Evolutionary conservation across 768 basidiomycete species (phyloP).

Genomic region (Xerocomellus chrysenteron): DNA sequence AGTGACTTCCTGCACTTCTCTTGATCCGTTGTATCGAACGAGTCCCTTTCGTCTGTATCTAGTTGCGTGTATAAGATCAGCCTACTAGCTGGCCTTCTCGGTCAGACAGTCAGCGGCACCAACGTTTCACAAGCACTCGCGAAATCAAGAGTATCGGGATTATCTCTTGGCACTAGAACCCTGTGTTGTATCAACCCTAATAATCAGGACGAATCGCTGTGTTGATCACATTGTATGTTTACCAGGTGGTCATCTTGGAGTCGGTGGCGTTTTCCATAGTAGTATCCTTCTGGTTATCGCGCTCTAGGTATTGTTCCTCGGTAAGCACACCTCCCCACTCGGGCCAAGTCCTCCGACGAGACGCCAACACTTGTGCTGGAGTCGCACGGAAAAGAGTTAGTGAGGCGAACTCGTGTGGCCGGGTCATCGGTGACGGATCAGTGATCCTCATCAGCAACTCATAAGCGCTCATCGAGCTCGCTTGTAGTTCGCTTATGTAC

Average conservation of each 20-base stretch:
- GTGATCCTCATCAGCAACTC: too few species aligned
- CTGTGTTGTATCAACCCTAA: constrained; percentile 20
- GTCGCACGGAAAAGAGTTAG: constrained; percentile 48
- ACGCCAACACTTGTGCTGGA: constrained; percentile 41
- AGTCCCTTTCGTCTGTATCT: constrained; percentile 34
- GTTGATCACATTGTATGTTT: constrained; percentile 1
- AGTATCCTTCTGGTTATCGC: constrained; percentile 32
- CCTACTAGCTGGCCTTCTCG: not conserved
- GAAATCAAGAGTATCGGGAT: constrained; percentile 36
- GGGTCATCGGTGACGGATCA: not conserved
- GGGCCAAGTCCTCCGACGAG: constrained; percentile 37
- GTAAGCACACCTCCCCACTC: constrained; percentile 46
- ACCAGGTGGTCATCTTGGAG: constrained; percentile 53
- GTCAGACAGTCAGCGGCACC: not conserved
- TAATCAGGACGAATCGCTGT: not conserved
- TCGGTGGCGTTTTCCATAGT: constrained; percentile 42
- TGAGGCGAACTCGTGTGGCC: not conserved
- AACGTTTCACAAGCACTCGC: constrained; percentile 2
- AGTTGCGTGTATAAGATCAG: not conserved
- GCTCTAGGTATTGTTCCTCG: constrained; percentile 43
- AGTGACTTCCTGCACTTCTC: constrained; percentile 31
- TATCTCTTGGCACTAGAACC: constrained; percentile 54
- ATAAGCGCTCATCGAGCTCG: too few species aligned
- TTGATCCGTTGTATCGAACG: constrained; percentile 22
- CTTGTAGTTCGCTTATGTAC: too few species aligned